These are phyloP conservation scores for Raphanus hybrid DNA, from an alignment of 441 rosid genomes.

Conservation along the genomic window DNA sequence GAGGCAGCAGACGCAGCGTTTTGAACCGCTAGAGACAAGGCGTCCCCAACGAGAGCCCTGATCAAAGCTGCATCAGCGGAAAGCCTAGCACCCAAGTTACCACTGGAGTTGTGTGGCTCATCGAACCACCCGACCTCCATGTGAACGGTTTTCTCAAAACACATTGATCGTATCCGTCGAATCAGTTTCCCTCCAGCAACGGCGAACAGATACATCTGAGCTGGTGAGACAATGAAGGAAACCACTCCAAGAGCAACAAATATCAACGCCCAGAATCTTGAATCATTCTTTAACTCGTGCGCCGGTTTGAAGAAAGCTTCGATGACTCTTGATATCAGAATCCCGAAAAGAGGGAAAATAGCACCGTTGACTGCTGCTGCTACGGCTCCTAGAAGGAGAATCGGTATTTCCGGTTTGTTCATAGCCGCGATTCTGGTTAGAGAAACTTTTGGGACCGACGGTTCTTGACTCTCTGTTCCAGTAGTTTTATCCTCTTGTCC, in stretches of 20 bases:
- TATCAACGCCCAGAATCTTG: constrained; percentile 52
- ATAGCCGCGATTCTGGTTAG: constrained; percentile 49
- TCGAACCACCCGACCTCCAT: constrained; percentile 69
- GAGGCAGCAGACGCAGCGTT: constrained; percentile 54
- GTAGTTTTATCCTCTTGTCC: constrained; percentile 17
- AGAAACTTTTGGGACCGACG: constrained; percentile 36
- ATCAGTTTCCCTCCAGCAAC: constrained; percentile 56
- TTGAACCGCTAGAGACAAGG: constrained; percentile 49
- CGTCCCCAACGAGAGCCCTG: constrained; percentile 54
- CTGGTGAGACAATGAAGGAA: constrained; percentile 43
- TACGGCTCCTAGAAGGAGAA: constrained; percentile 48
- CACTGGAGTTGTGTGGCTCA: constrained; percentile 60
- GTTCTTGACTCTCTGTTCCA: constrained; percentile 26
- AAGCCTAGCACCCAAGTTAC: constrained; percentile 57
- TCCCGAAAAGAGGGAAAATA: constrained; percentile 51
- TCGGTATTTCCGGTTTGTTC: constrained; percentile 54
- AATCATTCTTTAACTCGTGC: constrained; percentile 42
- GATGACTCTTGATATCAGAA: constrained; percentile 47
- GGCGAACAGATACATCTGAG: constrained; percentile 47
- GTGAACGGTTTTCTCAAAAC: constrained; percentile 54
- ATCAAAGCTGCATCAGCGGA: constrained; percentile 56
- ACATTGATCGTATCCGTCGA: constrained; percentile 46
- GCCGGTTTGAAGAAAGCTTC: constrained; percentile 47
- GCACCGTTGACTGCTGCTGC: constrained; percentile 46
- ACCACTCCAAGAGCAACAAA: constrained; percentile 48